Conservation (phyloP, 75 land plant genomes). For the Adiantum capillusveneris region DNA sequence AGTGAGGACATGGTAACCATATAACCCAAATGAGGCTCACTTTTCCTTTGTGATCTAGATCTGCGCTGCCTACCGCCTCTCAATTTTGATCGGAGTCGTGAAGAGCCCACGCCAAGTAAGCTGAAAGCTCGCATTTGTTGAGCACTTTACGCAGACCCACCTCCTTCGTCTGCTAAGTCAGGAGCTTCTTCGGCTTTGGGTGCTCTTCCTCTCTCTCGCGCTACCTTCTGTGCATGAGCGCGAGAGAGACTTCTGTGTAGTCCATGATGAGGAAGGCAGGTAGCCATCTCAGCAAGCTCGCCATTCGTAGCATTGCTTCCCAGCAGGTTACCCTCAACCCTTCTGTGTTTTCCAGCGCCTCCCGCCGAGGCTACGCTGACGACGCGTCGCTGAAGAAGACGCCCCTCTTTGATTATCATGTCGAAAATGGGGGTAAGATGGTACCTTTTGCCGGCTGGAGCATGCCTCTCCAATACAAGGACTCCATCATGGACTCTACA, state of each 20-base stretch:
- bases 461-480: conserved; percentile 98
- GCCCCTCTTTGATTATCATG: conserved; percentile 79
- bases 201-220: background rate
- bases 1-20: background rate
- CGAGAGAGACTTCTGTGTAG: background rate
- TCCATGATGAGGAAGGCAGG: conserved; percentile 25
- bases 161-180: too few species aligned
- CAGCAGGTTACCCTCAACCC: conserved; percentile 16
- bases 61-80: background rate
- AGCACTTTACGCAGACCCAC: background rate
- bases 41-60: background rate
- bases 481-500: conserved; percentile 93
- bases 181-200: too few species aligned
- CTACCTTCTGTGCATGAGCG: background rate
- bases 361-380: conserved; percentile 45
- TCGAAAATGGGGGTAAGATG: conserved; percentile 91
- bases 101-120: background rate
- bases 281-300: conserved; percentile 40
- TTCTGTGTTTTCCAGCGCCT: background rate
- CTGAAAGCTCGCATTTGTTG: background rate
- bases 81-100: background rate
- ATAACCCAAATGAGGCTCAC: background rate
- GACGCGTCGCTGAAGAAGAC: conserved; percentile 80
- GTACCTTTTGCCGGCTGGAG: conserved; percentile 99
- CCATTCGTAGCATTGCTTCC: conserved; percentile 41